A percentile compares a stretch with the other conserved stretches of the same genome.
Conservation (phyloP, 2,329 filamentous ascomycete genomes). For the Cyphellophora attinorum region DNA sequence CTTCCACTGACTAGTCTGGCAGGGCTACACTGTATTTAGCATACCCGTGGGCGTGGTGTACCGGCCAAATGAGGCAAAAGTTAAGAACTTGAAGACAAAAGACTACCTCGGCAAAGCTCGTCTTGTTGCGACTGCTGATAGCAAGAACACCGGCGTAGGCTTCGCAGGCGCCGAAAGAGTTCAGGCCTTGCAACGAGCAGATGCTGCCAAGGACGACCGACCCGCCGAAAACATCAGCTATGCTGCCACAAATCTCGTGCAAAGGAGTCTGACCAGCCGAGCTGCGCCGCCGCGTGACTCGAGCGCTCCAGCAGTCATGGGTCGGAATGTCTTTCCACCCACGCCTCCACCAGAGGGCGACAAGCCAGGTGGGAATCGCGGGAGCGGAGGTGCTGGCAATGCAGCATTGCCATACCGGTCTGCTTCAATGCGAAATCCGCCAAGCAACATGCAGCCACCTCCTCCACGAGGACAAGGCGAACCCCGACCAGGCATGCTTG, state of each 20-base stretch:
- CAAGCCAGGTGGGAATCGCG: conserved; percentile 31
- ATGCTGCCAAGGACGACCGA: conserved; percentile 55
- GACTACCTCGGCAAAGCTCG: conserved; percentile 96
- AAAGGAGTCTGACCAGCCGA: conserved; percentile 68
- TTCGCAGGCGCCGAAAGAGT: conserved; percentile 73
- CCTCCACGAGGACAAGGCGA: conserved; percentile 15
- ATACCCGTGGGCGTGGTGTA: conserved; percentile 84
- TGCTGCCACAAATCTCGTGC: conserved; percentile 86
- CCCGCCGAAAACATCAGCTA: conserved; percentile 79
- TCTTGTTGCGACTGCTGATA: conserved; percentile 78
- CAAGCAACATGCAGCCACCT: conserved; percentile 18
- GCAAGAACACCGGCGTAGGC: conserved; percentile 69
- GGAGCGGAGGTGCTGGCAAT: conserved; percentile 4
- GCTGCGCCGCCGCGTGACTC: conserved; percentile 61
- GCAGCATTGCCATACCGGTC: conserved; percentile 31
- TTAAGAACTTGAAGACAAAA: conserved; percentile 95
- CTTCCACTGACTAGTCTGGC: conserved; percentile 4
- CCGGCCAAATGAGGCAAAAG: conserved; percentile 91
- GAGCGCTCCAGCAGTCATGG: conserved; percentile 64
- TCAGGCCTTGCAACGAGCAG: conserved; percentile 22
- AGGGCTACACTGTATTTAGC: conserved; percentile 91
- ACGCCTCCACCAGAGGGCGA: conserved; percentile 94
- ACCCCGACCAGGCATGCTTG: conserved; percentile 12
- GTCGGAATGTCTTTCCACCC: conserved; percentile 83
- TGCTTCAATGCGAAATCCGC: conserved; percentile 39